Conservation (phyloP, 2,329 filamentous ascomycete species). For the Falciphora oryzae region DNA sequence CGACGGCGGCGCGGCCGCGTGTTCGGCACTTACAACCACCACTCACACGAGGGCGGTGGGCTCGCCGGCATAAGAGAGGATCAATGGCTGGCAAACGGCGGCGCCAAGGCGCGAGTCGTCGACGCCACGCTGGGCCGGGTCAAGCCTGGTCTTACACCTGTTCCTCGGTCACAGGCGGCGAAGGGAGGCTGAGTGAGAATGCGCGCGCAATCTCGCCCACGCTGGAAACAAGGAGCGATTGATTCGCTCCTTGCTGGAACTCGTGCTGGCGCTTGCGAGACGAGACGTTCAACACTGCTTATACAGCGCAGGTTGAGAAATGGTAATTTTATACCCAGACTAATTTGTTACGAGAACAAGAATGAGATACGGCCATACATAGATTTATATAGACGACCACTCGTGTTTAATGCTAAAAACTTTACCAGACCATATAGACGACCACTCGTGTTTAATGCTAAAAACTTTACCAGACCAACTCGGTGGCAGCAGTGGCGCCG, state of each 20-base stretch:
- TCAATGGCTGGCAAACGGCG: background rate
- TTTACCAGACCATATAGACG: too few relatives aligned
- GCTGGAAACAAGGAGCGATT: background rate
- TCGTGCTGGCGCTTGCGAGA: background rate
- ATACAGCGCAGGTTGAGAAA: background rate
- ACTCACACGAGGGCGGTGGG: background rate
- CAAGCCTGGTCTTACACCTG: background rate
- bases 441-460: too few relatives aligned
- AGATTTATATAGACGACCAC: background rate
- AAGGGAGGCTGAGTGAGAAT: background rate
- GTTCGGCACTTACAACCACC: background rate
- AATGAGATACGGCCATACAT: slow-evolving; percentile 1
- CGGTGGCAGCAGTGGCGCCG: slow-evolving; percentile 28
- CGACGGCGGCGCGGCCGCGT: background rate
- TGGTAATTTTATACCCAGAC: background rate
- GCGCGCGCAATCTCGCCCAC: background rate
- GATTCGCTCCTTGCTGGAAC: background rate
- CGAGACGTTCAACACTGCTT: background rate
- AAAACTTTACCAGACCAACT: background rate
- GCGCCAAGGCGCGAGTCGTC: background rate
- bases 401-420: background rate
- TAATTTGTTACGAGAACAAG: background rate
- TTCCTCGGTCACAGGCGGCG: background rate
- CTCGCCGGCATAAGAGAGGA: background rate
- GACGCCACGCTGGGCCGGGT: background rate